Conservation (phyloP, 2,329 filamentous ascomycete genomes). For the Thelonectria blattea region DNA sequence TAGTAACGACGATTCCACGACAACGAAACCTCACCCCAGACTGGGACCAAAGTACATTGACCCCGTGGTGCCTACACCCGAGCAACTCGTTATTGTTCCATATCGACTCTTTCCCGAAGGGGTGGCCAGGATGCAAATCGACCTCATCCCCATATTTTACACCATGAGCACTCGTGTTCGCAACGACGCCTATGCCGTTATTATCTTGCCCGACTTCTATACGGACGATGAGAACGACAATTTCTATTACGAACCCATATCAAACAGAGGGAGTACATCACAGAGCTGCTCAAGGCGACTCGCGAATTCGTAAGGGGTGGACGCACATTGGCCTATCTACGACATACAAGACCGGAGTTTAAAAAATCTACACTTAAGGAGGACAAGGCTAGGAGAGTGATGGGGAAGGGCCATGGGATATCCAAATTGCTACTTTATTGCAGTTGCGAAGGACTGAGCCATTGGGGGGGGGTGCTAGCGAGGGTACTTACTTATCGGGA, state of each 20-base stretch:
- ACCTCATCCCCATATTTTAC: slow-evolving; percentile 67
- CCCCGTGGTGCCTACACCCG: slow-evolving; percentile 44
- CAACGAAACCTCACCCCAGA: slow-evolving; percentile 15
- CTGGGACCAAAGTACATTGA: slow-evolving; percentile 49
- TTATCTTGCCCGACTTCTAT: slow-evolving; percentile 62
- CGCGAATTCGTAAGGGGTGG: too few relatives aligned
- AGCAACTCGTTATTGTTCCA: slow-evolving; percentile 55
- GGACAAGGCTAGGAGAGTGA: too few relatives aligned
- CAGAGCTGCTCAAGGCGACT: too few relatives aligned
- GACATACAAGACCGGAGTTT: slow-evolving; percentile 50
- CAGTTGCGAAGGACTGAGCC: too few relatives aligned
- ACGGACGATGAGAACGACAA: slow-evolving; percentile 69
- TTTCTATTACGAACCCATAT: slow-evolving; percentile 72
- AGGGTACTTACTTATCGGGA: too few relatives aligned
- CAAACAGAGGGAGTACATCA: too few relatives aligned
- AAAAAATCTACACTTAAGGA: too few relatives aligned
- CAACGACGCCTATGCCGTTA: slow-evolving; percentile 61
- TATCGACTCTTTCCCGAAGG: slow-evolving; percentile 55
- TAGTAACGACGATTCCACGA: too few relatives aligned
- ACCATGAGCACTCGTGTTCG: slow-evolving; percentile 60
- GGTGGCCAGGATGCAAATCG: slow-evolving; percentile 57
- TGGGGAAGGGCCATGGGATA: too few relatives aligned
- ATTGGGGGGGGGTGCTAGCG: too few relatives aligned
- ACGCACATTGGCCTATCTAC: slow-evolving; percentile 51
- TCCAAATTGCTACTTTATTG: too few relatives aligned